phyloP scores from a whole-genome alignment of 2,329 filamentous ascomycete species.

The Curvularia lunata region DNA sequence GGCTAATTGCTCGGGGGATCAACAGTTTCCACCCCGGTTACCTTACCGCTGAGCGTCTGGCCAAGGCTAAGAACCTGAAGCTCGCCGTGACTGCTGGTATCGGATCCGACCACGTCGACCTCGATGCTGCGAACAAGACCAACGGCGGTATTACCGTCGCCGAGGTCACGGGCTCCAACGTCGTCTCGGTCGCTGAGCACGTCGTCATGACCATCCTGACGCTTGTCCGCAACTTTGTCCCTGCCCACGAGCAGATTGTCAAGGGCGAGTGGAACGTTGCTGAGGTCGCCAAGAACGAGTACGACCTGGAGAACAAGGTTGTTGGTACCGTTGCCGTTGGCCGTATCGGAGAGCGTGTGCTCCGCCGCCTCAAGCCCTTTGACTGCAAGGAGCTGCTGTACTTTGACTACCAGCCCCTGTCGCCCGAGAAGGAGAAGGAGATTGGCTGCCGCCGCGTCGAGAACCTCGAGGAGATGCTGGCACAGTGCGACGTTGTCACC shows the following conservation, averaged over 20 bases:
- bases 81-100: conserved; percentile 96
- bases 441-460: conserved; percentile 93
- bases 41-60: conserved; percentile 92
- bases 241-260: conserved; percentile 92
- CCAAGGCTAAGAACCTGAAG: conserved; percentile 99
- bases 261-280: conserved; percentile 94
- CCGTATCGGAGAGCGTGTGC: conserved; percentile 96
- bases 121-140: conserved; percentile 96
- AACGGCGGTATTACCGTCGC: conserved; percentile 97
- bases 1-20: conserved; percentile 19
- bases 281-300: conserved; percentile 96
- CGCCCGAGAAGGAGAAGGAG: conserved; percentile 85
- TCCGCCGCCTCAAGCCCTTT: conserved; percentile 93
- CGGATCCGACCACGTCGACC: conserved; percentile 96
- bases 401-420: conserved; percentile 98
- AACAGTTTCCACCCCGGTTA: conserved; percentile 95
- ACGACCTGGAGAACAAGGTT: conserved; percentile 94
- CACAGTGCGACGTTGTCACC: conserved; percentile 95
- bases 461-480: conserved; percentile 88
- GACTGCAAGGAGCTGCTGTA: conserved; percentile 99
- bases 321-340: conserved; percentile 97
- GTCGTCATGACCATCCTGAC: conserved; percentile 98
- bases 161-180: conserved; percentile 97
- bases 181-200: conserved; percentile 98
- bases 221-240: conserved; percentile 97